Evolutionary conservation across 2,329 filamentous ascomycete genomes (phyloP), one percentile per base, ranked within the genome.

Genomic region (Harringtonia lauricola): DNA sequence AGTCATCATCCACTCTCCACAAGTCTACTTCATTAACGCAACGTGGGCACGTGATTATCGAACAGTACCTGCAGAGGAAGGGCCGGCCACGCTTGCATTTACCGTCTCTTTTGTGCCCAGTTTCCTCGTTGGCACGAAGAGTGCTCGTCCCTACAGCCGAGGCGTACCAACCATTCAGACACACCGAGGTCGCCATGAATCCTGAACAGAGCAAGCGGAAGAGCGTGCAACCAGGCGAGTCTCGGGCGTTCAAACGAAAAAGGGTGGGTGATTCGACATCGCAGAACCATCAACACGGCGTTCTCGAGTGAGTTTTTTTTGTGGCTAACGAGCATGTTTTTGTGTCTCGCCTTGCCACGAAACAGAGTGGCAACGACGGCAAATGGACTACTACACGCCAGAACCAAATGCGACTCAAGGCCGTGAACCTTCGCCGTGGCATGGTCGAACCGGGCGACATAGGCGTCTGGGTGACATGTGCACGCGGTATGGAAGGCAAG

Each of bases 391-490:
- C 77, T 22, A 64, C 77, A 14, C 71, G 76, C 47, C 75, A 80
- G 37, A 66, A 28, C 17, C 39, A 70, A 53, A 62, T 64, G 29
- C n/a, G n/a, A n/a, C n/a, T n/a, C n/a, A 79, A 72, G 55, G 51
- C 65, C 36, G 63, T 64, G 18, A 58, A 63, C 41, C 59, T 62
- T 47, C 61, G 62, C 51, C 68, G 67, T 34, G 67, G 61, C 33
- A 57, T 60, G 13, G 61, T 88, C 39, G 75, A 84, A 52, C 67
- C 81, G 6, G 83, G 83, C 6, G 82, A 88, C 54, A 67, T 71
- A 42, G 85, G 85, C 6, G 79, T 90, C 46, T 90, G 83, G 83
- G 80, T 81, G 24, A 88, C 84, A 0, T 89, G 83, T 57, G 77
- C 81, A 41, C 74, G 81, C 56, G 76, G 76, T 51, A 81, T 83